Evolutionary conservation across 106 monocot species (phyloP).

Genomic region (Dioscorea dumetorum): DNA sequence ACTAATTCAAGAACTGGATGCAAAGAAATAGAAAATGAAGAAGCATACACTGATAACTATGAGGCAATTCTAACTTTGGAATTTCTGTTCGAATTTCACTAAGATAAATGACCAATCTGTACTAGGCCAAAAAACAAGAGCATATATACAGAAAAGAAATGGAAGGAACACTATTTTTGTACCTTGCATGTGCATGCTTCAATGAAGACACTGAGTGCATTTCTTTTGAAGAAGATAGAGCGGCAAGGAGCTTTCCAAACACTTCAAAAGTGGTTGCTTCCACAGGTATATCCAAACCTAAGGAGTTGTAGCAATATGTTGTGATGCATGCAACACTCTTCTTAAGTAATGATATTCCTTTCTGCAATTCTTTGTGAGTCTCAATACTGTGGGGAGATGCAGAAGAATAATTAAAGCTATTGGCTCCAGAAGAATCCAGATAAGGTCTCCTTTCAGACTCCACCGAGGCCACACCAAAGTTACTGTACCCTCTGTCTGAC

Average conservation of each 20-base stretch:
- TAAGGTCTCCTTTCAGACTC: slow-evolving; percentile 62
- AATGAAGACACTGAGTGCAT: slow-evolving; percentile 8
- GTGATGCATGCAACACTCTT: slow-evolving; percentile 97
- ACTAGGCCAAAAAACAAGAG: no score
- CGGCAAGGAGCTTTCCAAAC: slow-evolving; percentile 68
- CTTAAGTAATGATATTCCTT: slow-evolving; percentile 87
- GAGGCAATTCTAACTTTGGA: no score
- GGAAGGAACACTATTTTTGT: slow-evolving; percentile 1
- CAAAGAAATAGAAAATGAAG: no score
- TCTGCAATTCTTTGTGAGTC: slow-evolving; percentile 80
- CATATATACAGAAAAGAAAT: no score
- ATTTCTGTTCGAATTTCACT: no score
- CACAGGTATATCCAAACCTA: slow-evolving; percentile 66
- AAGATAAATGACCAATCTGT: no score
- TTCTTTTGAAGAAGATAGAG: slow-evolving; percentile 73
- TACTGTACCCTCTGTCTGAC: slow-evolving; percentile 70
- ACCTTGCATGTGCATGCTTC: slow-evolving; percentile 65
- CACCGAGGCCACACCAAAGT: slow-evolving; percentile 87
- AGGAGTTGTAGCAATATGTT: slow-evolving; percentile 67
- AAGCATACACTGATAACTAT: no score
- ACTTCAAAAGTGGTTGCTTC: slow-evolving; percentile 93
- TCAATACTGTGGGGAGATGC: slow-evolving; percentile 66
- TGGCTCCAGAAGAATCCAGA: slow-evolving; percentile 35
- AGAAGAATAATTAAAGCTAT: slow-evolving; percentile 56
- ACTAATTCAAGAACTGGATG: no score